Base-by-base conservation (phyloP, 805 yeast species). In the Candida verbasci region DNA sequence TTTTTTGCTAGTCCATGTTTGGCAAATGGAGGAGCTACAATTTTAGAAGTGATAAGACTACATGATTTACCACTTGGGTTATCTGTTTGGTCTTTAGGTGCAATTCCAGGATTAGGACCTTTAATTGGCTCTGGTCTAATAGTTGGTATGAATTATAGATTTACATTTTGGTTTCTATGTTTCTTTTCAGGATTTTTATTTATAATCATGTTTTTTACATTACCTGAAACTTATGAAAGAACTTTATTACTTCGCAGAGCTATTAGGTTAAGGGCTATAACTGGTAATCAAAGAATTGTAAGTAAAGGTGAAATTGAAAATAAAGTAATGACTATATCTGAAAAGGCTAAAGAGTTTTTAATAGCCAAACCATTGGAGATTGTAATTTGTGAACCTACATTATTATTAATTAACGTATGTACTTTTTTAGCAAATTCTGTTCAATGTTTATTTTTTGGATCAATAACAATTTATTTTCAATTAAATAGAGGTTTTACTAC, bases 11-110 rank as follows among this genome's bases (percentile, higher is more conserved):
- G 78, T 3, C 82, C 84, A 2, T 64, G 76, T 14, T 47, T 78
- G 35, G 70, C 79, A 1, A 74, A 78, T 12, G 82, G 80, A 29
- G 81, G 77, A 40, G 83, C 80, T 9, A 60, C 75, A 3, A 51
- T 77, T 26, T 69, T 73, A 22, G 85, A 78, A 49, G 55, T 78
- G 29, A 49, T 71, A 20, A 31, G 51, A 3, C 52, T 63, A n/a
- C 66, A 75, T 4, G 55, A 56, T 38, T 51, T 67, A 25, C 76
- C 80, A 2, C 42, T 68, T 12, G 70, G 71, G 3, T 55, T 78
- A 35, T 72, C 73, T 6, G 40, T 60, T 4, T 78, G 82, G 82
- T 61, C 78, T 16, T 47, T 70, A 21, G 78, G 74, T 35, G 74
- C 78, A 1, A 72, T 72, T 26, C 81, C 80, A 1, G 62, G 69